A percentile compares a stretch with the other conserved stretches of the same genome.
These are phyloP conservation scores for Entophlyctis luteolus DNA, from an alignment of 192 early-diverging fungal species.

Conservation along the genomic window DNA sequence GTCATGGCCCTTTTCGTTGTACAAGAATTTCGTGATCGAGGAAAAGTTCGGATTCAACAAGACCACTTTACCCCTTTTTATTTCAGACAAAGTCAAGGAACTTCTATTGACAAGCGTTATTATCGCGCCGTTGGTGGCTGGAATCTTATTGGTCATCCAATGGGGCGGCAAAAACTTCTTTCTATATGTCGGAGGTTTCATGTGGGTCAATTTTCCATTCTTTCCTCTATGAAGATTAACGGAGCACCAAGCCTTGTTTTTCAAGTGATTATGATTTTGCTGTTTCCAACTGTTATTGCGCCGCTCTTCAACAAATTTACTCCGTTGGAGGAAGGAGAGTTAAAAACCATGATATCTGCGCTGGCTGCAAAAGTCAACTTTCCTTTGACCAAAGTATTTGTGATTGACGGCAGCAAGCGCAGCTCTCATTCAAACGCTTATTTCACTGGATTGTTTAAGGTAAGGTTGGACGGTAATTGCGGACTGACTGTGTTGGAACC, in stretches of 20 bases:
- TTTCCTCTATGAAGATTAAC: background rate
- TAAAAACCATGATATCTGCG: slow-evolving; percentile 74
- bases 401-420: slow-evolving; percentile 90
- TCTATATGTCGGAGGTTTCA: slow-evolving; percentile 86
- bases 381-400: slow-evolving; percentile 88
- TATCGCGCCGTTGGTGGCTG: slow-evolving; percentile 73
- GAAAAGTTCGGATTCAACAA: slow-evolving; percentile 95
- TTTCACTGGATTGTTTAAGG: slow-evolving; percentile 89
- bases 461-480: background rate
- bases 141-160: slow-evolving; percentile 69
- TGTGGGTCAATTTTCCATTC: slow-evolving; percentile 48
- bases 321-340: slow-evolving; percentile 75
- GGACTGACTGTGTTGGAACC: background rate
- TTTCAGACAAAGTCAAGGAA: slow-evolving; percentile 75
- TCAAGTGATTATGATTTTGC: slow-evolving; percentile 49
- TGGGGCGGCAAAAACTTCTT: slow-evolving; percentile 80
- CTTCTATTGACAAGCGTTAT: slow-evolving; percentile 65
- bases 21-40: slow-evolving; percentile 93
- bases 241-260: slow-evolving; percentile 18
- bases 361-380: slow-evolving; percentile 79
- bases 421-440: slow-evolving; percentile 94
- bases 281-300: slow-evolving; percentile 93
- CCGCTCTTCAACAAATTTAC: slow-evolving; percentile 97
- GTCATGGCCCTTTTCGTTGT: slow-evolving; percentile 76
- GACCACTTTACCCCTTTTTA: slow-evolving; percentile 75